Evolutionary conservation across 805 yeast species (phyloP).

Genomic region (Metschnikowia vanudenii): DNA sequence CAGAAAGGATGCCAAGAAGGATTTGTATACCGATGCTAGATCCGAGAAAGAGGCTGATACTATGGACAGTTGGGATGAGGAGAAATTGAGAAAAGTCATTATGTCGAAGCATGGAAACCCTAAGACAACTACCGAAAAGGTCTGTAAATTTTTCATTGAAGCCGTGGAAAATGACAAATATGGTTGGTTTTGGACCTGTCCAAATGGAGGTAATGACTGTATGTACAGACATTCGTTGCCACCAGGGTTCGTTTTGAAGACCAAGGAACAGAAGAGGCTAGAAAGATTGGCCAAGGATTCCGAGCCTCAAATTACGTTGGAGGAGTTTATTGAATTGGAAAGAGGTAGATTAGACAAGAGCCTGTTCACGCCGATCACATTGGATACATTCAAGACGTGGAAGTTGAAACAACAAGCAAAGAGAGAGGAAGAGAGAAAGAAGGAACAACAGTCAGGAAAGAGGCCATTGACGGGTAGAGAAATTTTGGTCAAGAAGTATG

Average conservation of each 20-base stretch:
- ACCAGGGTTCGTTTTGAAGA: constrained; percentile 93
- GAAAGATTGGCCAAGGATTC: constrained; percentile 82
- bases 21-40: constrained; percentile 88
- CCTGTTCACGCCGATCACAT: constrained; percentile 81
- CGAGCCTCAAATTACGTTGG: constrained; percentile 88
- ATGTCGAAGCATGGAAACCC: constrained; percentile 92
- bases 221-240: constrained; percentile 95
- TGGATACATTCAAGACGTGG: constrained; percentile 80
- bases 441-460: constrained; percentile 38
- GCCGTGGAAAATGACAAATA: constrained; percentile 97
- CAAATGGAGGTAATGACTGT: constrained; percentile 90
- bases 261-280: constrained; percentile 90
- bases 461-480: constrained; percentile 66
- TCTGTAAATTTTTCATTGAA: constrained; percentile 90
- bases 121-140: constrained; percentile 88
- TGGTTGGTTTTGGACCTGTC: constrained; percentile 99
- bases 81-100: constrained; percentile 82
- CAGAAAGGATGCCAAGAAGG: constrained; percentile 85
- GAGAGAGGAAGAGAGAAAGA: constrained; percentile 42
- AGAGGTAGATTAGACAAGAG: constrained; percentile 76
- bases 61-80: constrained; percentile 98
- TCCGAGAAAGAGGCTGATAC: constrained; percentile 72
- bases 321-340: constrained; percentile 93
- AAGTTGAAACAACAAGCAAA: constrained; percentile 64
- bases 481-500: constrained; percentile 57